Evolutionary conservation across 805 yeast genomes (phyloP).

Genomic region (Candida morakotiae): DNA sequence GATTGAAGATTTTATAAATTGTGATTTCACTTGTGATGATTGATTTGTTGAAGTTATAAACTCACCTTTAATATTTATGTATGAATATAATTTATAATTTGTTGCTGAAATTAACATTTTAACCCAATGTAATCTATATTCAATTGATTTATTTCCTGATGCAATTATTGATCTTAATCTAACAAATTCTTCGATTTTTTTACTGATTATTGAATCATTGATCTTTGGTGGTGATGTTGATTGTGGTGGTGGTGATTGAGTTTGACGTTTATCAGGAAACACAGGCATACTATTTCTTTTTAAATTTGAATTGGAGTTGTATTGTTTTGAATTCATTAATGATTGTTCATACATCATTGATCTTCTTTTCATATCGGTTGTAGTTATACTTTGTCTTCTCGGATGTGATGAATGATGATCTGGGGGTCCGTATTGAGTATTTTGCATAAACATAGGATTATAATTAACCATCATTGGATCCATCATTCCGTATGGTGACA

Average conservation of each 20-base stretch:
- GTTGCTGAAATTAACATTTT: constrained; percentile 38
- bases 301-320: not conserved
- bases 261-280: constrained; percentile 4
- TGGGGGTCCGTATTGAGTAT: constrained; percentile 11
- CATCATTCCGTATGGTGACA: constrained; percentile 3
- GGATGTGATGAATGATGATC: constrained; percentile 4
- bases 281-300: constrained; percentile 11
- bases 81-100: constrained; percentile 35
- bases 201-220: constrained; percentile 22
- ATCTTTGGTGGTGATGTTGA: constrained; percentile 9
- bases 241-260: constrained; percentile 3
- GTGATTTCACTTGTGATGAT: constrained; percentile 25
- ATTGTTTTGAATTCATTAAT: not conserved
- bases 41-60: constrained; percentile 26
- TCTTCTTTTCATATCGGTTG: constrained; percentile 13
- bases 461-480: constrained; percentile 7
- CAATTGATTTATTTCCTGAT: constrained; percentile 38
- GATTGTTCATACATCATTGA: constrained; percentile 10
- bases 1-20: constrained; percentile 34
- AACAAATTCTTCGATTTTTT: constrained; percentile 31
- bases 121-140: constrained; percentile 39
- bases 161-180: constrained; percentile 33
- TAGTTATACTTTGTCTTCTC: constrained; percentile 16
- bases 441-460: constrained; percentile 16
- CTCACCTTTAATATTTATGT: constrained; percentile 41